A percentile compares a stretch with the other conserved stretches of the same genome.
phyloP scores from a whole-genome alignment of 1,284 basidiomycete species.

The Apiotrichum mycotoxinovorans region DNA sequence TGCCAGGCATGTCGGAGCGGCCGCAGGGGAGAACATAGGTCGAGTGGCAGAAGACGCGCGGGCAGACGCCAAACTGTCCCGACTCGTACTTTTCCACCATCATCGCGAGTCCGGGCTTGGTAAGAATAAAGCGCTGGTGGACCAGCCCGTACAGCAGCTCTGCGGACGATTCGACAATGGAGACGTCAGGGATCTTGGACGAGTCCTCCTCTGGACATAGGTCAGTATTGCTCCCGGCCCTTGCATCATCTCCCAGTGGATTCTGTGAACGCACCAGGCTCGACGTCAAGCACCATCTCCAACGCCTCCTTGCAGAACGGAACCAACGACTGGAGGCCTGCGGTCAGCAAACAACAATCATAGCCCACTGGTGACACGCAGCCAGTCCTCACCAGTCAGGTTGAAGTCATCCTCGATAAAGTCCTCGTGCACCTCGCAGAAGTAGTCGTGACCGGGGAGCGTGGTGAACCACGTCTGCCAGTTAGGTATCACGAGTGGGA shows the following conservation, averaged over 20 bases:
- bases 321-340: constrained; percentile 85
- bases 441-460: constrained; percentile 97
- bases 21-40: constrained; percentile 93
- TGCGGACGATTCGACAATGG: constrained; percentile 95
- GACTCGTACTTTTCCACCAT: constrained; percentile 99
- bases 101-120: constrained; percentile 84
- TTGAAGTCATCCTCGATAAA: constrained; percentile 99
- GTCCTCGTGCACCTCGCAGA: constrained; percentile 94
- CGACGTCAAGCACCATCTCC: constrained; percentile 99
- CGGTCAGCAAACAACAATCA: background rate
- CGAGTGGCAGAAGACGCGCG: constrained; percentile 87
- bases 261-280: constrained; percentile 70
- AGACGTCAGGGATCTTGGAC: constrained; percentile 74
- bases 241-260: too few relatives aligned
- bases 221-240: too few relatives aligned
- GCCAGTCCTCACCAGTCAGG: constrained; percentile 57
- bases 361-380: too few relatives aligned
- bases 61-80: constrained; percentile 89
- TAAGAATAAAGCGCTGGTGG: constrained; percentile 95
- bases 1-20: constrained; percentile 90
- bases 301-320: constrained; percentile 98
- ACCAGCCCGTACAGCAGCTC: constrained; percentile 97
- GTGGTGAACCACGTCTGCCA: constrained; percentile 82
- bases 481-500: background rate
- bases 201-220: constrained; percentile 77